Base-by-base conservation (phyloP, 495 filamentous ascomycete species). In the Peziza echinospora region DNA sequence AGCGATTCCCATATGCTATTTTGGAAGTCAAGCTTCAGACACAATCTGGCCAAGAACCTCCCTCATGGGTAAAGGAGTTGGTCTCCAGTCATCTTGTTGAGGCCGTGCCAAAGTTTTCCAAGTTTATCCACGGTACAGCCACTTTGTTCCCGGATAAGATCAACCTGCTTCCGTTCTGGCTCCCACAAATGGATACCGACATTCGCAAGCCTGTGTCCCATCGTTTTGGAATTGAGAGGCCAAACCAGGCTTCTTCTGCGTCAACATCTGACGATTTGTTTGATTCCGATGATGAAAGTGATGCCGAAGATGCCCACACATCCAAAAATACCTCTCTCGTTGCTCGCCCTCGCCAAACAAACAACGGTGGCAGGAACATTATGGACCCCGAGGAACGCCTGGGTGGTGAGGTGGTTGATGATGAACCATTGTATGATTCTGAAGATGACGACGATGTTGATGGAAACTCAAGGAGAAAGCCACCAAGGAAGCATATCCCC, bases 21-120 rank as follows among this genome's bases (percentile, higher is more conserved):
- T 70, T 99, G 26, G 89, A 99, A 60, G 89, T 99, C 44, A 99
- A 99, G 67, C 70, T 99, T 22, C 91, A 96, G 63, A 99, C 91
- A 2, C 85, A 93, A 62, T 77, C 79, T 25, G 89, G 91, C n/a
- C 86, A 94, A 61, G 85, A 93, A 55, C 89, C 91, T 21, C 89
- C 89, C 0, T 77, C 86, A 56, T 99, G 89, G 89, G 87, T 94
- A 47, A 77, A 82, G 9, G 84, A 93, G 52, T 68, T 99, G 37
- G 89, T 82, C 21, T 71, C 83, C 13, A 89, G 81, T 53, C 89
- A 99, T 62, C 71, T 99, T 21, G 89, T 99, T 11, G 89, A 99
- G 61, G 89, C 91, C 1, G 86, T 96, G 1, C 89, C 89, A 44
- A 99, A 99, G 59, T 99, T 93, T 67, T 93, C 84, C 54, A 99